A percentile compares a stretch with the other conserved stretches of the same genome.
These are phyloP conservation scores for Solanum hybrid DNA, from an alignment of 305 asterid species.

Conservation along the genomic window DNA sequence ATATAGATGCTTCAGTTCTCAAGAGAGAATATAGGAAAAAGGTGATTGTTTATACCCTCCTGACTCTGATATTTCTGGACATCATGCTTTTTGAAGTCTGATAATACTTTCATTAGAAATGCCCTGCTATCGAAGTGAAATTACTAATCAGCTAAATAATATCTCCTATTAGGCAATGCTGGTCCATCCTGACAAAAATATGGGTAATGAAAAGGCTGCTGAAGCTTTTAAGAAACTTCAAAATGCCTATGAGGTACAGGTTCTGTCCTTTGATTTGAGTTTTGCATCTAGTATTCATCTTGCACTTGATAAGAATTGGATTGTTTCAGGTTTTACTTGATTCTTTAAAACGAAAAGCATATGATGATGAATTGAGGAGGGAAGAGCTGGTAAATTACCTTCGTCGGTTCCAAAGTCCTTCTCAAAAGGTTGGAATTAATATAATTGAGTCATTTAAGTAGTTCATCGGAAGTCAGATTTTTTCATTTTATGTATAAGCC, in stretches of 20 bases:
- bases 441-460: neutral
- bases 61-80: neutral
- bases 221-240: conserved; percentile 98
- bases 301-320: conserved; percentile 13
- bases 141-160: conserved; percentile 3
- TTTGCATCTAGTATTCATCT: neutral
- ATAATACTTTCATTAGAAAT: neutral
- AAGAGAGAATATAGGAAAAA: conserved; percentile 84
- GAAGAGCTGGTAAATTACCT: conserved; percentile 84
- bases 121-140: neutral
- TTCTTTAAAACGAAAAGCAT: conserved; percentile 68
- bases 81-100: conserved; percentile 1
- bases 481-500: neutral
- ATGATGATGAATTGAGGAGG: conserved; percentile 82
- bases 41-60: conserved; percentile 30
- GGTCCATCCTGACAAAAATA: conserved; percentile 97
- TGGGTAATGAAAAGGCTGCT: conserved; percentile 93
- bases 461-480: neutral
- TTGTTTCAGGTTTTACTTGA: conserved; percentile 66
- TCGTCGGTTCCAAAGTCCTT: conserved; percentile 58
- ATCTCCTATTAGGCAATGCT: conserved; percentile 77
- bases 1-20: conserved; percentile 57
- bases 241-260: conserved; percentile 82
- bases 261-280: neutral
- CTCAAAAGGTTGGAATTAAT: conserved; percentile 47